Conservation (phyloP, 2,329 filamentous ascomycete species). For the Calonectria ilicicola region DNA sequence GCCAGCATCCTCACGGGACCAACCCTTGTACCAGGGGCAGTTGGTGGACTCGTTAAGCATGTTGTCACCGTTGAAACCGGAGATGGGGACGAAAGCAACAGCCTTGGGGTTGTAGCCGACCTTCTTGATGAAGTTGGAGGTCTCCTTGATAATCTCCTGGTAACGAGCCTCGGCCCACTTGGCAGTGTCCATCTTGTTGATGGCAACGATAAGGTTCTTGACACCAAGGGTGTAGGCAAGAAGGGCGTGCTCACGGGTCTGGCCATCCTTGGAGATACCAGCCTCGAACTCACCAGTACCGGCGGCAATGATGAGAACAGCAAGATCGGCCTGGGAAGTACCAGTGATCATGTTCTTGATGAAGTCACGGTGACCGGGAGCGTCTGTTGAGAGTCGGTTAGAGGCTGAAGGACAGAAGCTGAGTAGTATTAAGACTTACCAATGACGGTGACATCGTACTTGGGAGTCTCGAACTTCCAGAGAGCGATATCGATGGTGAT, state of each 20-base stretch:
- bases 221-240: conserved; percentile 99
- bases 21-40: conserved; percentile 99
- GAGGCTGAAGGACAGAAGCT: background rate
- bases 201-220: conserved; percentile 99
- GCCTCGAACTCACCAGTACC: conserved; percentile 99
- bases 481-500: conserved; percentile 99
- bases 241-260: conserved; percentile 99
- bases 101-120: conserved; percentile 99
- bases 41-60: conserved; percentile 92
- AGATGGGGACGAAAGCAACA: conserved; percentile 99
- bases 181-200: conserved; percentile 99
- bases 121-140: conserved; percentile 99
- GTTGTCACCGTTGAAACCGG: conserved; percentile 99
- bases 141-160: conserved; percentile 99
- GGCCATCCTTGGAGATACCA: conserved; percentile 99
- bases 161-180: conserved; percentile 97
- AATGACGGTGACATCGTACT: conserved; percentile 98
- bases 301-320: conserved; percentile 99
- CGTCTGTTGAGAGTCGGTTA: conserved; percentile 71
- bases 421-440: conserved; percentile 65
- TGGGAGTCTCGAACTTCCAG: conserved; percentile 99
- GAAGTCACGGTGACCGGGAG: conserved; percentile 99
- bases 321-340: conserved; percentile 99
- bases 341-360: conserved; percentile 99
- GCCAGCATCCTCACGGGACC: conserved; percentile 96